Evolutionary conservation across 1,284 basidiomycete species (phyloP).

Genomic region (Tausonia pullulans): DNA sequence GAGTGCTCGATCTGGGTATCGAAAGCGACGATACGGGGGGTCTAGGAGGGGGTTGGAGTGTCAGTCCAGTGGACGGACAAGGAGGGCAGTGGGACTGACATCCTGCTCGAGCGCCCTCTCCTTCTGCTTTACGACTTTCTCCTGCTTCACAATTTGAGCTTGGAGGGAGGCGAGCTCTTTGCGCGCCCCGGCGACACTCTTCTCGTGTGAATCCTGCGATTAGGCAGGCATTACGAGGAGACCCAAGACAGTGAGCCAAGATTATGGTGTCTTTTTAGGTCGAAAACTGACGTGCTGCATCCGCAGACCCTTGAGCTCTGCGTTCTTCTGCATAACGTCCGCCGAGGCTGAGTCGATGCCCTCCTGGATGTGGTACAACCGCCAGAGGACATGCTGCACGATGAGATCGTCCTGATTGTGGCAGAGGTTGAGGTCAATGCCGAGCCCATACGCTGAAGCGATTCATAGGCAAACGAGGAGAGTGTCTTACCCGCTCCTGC

Average conservation of each 20-base stretch:
- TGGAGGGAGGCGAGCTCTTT: constrained; percentile 68
- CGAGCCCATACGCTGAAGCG: background rate
- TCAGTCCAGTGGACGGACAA: background rate
- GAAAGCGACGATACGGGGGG: background rate
- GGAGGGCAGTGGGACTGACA: constrained; percentile 36
- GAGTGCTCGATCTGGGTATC: constrained; percentile 70
- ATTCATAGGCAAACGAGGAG: background rate
- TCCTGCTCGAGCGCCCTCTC: constrained; percentile 75
- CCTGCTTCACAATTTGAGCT: constrained; percentile 58
- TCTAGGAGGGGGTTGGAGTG: background rate
- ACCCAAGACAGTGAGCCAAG: constrained; percentile 2
- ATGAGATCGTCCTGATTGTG: constrained; percentile 59
- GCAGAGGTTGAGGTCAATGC: background rate
- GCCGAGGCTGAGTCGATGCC: constrained; percentile 59
- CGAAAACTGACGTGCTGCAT: constrained; percentile 45
- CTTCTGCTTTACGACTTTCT: constrained; percentile 64
- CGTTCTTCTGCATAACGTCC: constrained; percentile 60
- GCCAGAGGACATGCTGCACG: constrained; percentile 73
- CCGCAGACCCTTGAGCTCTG: constrained; percentile 53
- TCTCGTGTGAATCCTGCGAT: constrained; percentile 46
- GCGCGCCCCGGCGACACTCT: constrained; percentile 59
- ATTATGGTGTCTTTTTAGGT: background rate
- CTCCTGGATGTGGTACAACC: constrained; percentile 79
- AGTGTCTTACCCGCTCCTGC: constrained; percentile 49
- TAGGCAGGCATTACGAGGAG: background rate